Base-by-base conservation (phyloP, 306 rosid genomes). In the Cucurbita pepo region DNA sequence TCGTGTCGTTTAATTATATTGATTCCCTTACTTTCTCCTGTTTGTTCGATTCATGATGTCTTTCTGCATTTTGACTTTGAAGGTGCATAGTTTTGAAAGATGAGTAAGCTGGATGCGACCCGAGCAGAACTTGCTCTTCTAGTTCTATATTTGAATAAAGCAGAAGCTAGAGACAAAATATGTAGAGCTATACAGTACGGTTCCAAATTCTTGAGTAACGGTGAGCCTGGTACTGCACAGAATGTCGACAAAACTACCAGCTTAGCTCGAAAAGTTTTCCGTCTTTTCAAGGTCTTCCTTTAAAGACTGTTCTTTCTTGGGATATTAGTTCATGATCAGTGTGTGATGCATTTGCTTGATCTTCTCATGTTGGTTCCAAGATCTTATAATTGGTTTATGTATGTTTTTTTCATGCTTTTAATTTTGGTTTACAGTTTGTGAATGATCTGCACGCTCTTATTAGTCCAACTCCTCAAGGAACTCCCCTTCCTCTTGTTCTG, bases 171-270 rank as follows among this genome's bases (percentile, higher is more conserved):
- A 87, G 99, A 94, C 95, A 94, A 94, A 86, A 89, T 94, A 79
- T 94, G 99, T 84, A 88, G 99, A 76, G 97, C 96, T 53, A 94
- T 94, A 59, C 99, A 94, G 57, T 94, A 94, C 79, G 99, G 99
- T 61, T 94, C 99, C 56, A 94, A 94, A 65, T 94, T 88, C 83
- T 73, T 91, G 84, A 91, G 99, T 83, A 80, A 94, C 19, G 99
- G 99, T 62, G 82, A 94, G 73, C 88, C 99, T 21, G 99, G 99
- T 30, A 80, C 91, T 0, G 97, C 97, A 71, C 99, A 94, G 77
- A 94, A 82, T 76, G 95, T 94, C 30, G 99, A 94, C 86, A 94
- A 94, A 82, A 69, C 91, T 5, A 94, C 99, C 83, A 94, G 95
- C 85, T 79, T 91, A 88, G 97, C 99, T 58, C 83, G 99, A 74